A percentile compares a stretch with the other conserved stretches of the same genome.
phyloP scores from a whole-genome alignment of 345 rosid species.

The Corchorus olitorius region DNA sequence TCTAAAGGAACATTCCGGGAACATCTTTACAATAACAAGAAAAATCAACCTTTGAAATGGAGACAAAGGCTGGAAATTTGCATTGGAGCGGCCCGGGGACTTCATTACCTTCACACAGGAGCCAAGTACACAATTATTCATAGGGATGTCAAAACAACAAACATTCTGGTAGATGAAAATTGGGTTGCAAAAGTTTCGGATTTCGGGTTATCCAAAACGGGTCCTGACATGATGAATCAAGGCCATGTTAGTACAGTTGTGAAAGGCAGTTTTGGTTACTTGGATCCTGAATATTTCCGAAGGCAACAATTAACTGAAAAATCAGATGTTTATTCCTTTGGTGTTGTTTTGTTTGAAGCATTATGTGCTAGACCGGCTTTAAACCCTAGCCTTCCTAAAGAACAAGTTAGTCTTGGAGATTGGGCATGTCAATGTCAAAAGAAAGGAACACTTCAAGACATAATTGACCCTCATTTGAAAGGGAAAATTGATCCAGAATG shows the following conservation, averaged over 20 bases:
- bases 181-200: slow-evolving; percentile 89
- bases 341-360: slow-evolving; percentile 81
- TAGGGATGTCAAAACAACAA: slow-evolving; percentile 92
- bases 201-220: slow-evolving; percentile 79
- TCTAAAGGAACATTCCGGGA: slow-evolving; percentile 79
- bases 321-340: slow-evolving; percentile 88
- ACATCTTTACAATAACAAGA: slow-evolving; percentile 62
- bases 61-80: slow-evolving; percentile 72
- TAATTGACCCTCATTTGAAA: slow-evolving; percentile 62
- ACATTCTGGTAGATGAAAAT: slow-evolving; percentile 78
- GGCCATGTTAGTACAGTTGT: slow-evolving; percentile 89
- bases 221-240: slow-evolving; percentile 73
- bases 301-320: slow-evolving; percentile 87
- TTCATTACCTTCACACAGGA: too few relatives aligned
- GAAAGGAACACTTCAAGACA: slow-evolving; percentile 56
- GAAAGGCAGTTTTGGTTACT: slow-evolving; percentile 87
- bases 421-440: slow-evolving; percentile 68
- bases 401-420: slow-evolving; percentile 86
- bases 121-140: slow-evolving; percentile 89
- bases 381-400: slow-evolving; percentile 65
- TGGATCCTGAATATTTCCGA: slow-evolving; percentile 86
- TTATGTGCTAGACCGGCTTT: slow-evolving; percentile 77
- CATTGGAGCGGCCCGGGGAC: slow-evolving; percentile 82
- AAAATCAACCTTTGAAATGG: slow-evolving; percentile 61
- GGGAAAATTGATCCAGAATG: slow-evolving; percentile 52